These are phyloP conservation scores for Chytriomyces confervae DNA, from an alignment of 192 early-diverging fungal genomes.

Conservation along the genomic window DNA sequence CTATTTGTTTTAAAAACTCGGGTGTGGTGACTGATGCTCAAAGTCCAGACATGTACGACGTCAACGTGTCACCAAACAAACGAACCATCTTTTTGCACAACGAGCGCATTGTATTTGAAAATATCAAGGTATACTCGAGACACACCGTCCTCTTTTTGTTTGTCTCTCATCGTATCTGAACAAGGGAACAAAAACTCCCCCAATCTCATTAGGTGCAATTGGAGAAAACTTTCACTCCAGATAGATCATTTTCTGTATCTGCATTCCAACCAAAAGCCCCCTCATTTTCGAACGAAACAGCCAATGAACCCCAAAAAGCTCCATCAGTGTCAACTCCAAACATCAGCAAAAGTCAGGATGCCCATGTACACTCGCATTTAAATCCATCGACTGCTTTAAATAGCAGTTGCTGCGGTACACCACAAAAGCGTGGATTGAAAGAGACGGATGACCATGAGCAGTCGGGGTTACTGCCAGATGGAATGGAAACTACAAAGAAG, in stretches of 20 bases:
- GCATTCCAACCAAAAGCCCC: neutral
- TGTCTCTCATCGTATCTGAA: neutral
- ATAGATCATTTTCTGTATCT: conserved; percentile 15
- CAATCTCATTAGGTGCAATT: neutral
- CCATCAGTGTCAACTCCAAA: too few species aligned
- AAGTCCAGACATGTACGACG: conserved; percentile 70
- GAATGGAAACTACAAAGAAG: too few species aligned
- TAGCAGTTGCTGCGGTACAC: too few species aligned
- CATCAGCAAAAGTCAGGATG: too few species aligned
- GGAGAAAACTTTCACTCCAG: conserved; percentile 18
- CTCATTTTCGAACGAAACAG: neutral
- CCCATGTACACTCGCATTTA: too few species aligned
- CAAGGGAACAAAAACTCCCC: neutral
- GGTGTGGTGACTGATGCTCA: too few species aligned
- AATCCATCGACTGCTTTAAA: too few species aligned
- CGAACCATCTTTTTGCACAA: conserved; percentile 85
- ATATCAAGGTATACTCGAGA: conserved; percentile 47
- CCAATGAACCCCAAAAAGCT: too few species aligned
- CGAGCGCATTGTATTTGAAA: conserved; percentile 66
- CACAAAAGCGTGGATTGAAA: too few species aligned
- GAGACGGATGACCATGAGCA: too few species aligned
- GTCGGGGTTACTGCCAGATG: too few species aligned
- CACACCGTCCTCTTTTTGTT: neutral
- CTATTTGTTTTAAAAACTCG: too few species aligned
- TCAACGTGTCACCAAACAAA: conserved; percentile 96